These are phyloP conservation scores for Xylaria polymorpha DNA, from an alignment of 2,329 filamentous ascomycete species.

Conservation along the genomic window DNA sequence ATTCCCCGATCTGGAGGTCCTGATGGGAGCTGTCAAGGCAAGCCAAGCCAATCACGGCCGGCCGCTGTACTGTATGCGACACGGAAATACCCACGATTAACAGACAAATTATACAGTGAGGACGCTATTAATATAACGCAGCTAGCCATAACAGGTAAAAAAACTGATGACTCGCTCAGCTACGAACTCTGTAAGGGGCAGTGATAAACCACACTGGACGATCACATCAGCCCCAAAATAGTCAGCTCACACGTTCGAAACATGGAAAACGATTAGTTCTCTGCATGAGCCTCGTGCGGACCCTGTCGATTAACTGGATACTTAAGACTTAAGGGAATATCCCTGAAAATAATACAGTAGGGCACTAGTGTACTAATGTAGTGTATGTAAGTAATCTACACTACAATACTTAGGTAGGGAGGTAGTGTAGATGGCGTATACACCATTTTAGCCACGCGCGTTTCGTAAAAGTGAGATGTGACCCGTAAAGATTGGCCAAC, in stretches of 20 bases:
- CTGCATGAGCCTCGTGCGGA: conserved; percentile 33
- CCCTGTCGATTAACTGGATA: conserved; percentile 24
- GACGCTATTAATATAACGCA: conserved; percentile 26
- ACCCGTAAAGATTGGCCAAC: neutral
- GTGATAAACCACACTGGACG: conserved; percentile 17
- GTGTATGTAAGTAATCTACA: neutral
- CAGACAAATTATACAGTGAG: conserved; percentile 17
- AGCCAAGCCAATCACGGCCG: conserved; percentile 22
- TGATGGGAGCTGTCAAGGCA: conserved; percentile 4
- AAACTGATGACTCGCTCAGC: conserved; percentile 17
- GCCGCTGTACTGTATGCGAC: neutral
- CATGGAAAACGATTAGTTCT: conserved; percentile 26
- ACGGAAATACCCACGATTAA: conserved; percentile 8
- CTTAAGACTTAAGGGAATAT: neutral
- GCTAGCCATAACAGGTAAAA: conserved; percentile 20
- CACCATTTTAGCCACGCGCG: neutral
- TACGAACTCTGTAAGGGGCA: conserved; percentile 27
- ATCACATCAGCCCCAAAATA: conserved; percentile 30
- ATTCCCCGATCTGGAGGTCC: conserved; percentile 23
- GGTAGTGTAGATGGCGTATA: too few relatives aligned
- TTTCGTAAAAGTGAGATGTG: conserved; percentile 13
- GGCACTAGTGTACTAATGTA: neutral
- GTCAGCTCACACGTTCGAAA: conserved; percentile 34
- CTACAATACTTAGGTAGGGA: too few relatives aligned
- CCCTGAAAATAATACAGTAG: neutral